phyloP scores from a whole-genome alignment of 352 stramenopile genomes.

The Globisporangium uncinulatum region DNA sequence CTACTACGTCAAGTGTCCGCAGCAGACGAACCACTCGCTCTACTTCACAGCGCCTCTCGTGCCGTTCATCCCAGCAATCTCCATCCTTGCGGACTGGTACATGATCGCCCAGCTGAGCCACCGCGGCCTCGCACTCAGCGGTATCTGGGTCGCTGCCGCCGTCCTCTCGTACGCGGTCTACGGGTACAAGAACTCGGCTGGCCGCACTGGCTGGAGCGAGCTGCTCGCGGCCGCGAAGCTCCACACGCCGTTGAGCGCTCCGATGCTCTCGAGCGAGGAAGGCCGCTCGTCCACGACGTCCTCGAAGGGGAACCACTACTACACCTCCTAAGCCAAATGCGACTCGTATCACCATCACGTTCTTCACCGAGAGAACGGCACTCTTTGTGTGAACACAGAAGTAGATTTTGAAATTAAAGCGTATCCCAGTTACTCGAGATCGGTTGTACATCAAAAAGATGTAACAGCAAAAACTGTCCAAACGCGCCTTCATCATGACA shows the following conservation, averaged over 20 bases:
- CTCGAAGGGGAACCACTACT: neutral
- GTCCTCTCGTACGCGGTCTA: constrained; percentile 77
- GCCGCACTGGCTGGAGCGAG: constrained; percentile 52
- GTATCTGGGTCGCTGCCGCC: constrained; percentile 45
- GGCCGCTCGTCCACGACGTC: neutral
- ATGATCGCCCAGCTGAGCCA: constrained; percentile 55
- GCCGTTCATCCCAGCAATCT: constrained; percentile 50
- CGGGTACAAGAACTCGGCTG: constrained; percentile 60
- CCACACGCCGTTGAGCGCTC: too few species aligned
- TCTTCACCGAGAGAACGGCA: too few species aligned
- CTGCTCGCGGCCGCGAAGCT: neutral
- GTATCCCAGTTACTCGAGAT: too few species aligned
- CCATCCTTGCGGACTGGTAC: constrained; percentile 68
- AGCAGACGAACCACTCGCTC: constrained; percentile 33
- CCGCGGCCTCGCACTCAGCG: constrained; percentile 41
- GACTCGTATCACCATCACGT: too few species aligned
- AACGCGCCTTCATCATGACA: too few species aligned
- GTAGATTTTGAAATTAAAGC: too few species aligned
- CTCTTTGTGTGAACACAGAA: too few species aligned
- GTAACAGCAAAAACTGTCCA: too few species aligned
- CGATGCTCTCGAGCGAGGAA: neutral
- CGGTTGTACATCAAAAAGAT: too few species aligned
- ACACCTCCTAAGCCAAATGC: neutral
- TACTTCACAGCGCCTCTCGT: constrained; percentile 67
- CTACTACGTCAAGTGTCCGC: constrained; percentile 57